These are phyloP conservation scores for Eucalyptus albens DNA, from an alignment of 345 rosid genomes.

Conservation along the genomic window DNA sequence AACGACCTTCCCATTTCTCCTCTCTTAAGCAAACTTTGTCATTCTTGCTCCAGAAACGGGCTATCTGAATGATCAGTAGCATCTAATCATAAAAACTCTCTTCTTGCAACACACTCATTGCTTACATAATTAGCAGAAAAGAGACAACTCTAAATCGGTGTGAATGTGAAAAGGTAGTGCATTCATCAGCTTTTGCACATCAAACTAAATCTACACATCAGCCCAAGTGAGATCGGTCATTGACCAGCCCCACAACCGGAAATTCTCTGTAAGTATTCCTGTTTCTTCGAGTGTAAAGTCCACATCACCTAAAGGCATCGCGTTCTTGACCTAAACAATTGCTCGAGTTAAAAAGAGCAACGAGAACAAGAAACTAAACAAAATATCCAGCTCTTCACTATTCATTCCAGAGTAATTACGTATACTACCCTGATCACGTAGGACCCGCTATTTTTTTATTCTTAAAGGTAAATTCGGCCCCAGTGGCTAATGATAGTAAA, in stretches of 20 bases:
- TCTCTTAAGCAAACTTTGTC: background rate
- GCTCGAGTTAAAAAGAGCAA: background rate
- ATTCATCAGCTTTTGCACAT: background rate
- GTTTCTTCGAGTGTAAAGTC: background rate
- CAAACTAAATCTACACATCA: background rate
- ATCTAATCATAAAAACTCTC: background rate
- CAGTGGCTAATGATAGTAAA: background rate
- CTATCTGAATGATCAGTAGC: background rate
- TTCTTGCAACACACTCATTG: background rate
- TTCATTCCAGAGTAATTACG: background rate
- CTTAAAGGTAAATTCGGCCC: background rate
- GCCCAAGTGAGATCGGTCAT: background rate
- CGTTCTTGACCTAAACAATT: background rate
- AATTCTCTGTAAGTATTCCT: background rate
- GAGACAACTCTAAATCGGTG: background rate
- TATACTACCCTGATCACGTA: background rate
- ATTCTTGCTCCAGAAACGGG: background rate
- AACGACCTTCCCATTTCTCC: background rate
- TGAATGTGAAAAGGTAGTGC: background rate
- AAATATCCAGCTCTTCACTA: background rate
- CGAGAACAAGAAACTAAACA: background rate
- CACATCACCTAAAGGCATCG: background rate
- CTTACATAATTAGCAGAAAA: background rate
- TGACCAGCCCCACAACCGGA: background rate
- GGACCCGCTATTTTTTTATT: rapidly evolving